Evolutionary conservation across 2,329 filamentous ascomycete genomes (phyloP).

Genomic region (Lojkania enalia): DNA sequence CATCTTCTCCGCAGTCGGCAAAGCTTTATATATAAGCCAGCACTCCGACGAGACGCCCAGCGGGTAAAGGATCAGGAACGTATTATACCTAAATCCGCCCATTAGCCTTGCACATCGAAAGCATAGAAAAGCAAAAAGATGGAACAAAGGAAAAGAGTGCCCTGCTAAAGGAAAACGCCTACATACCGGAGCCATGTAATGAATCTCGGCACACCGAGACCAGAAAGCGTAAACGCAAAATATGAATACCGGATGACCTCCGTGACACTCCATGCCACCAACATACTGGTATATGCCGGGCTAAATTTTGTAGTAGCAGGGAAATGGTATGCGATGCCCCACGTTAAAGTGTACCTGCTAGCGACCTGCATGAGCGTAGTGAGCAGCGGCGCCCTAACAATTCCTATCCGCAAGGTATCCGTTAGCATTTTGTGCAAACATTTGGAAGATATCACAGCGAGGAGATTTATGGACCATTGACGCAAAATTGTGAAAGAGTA

Average conservation of each 20-base stretch:
- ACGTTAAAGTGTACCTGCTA: conserved; percentile 84
- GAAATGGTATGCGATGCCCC: conserved; percentile 78
- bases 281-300: conserved; percentile 73
- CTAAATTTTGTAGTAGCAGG: conserved; percentile 62
- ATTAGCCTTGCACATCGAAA: neutral
- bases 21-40: conserved; percentile 72
- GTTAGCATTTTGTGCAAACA: conserved; percentile 1
- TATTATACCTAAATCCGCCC: conserved; percentile 64
- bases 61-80: conserved; percentile 91
- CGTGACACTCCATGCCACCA: conserved; percentile 84
- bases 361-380: conserved; percentile 92
- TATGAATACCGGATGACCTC: conserved; percentile 93
- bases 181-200: conserved; percentile 75
- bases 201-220: conserved; percentile 60
- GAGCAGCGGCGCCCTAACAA: conserved; percentile 81
- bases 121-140: neutral
- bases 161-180: conserved; percentile 2
- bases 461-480: no score
- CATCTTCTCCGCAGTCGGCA: conserved; percentile 60
- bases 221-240: conserved; percentile 74
- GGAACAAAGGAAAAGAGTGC: conserved; percentile 6
- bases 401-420: conserved; percentile 62
- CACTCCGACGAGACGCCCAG: conserved; percentile 89
- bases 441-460: no score
- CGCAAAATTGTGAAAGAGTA: no score